Conservation (phyloP, 257 asterid genomes). For the Anisodus tanguticus region DNA sequence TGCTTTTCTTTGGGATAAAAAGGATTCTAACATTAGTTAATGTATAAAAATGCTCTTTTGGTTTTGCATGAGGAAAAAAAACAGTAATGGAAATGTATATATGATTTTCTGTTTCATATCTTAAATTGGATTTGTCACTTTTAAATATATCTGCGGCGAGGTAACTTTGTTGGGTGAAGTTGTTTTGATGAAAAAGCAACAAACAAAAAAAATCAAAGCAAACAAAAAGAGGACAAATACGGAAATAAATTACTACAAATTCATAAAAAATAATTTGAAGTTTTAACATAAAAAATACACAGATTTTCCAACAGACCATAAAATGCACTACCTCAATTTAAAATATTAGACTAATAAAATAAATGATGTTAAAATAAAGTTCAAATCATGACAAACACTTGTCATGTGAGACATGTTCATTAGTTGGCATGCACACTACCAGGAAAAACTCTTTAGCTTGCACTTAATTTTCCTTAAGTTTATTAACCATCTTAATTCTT, state of each 20-base stretch:
- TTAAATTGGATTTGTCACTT: too few relatives aligned
- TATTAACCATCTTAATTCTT: conserved; percentile 8
- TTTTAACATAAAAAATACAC: not conserved
- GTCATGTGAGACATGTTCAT: conserved; percentile 24
- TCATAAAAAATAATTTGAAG: not conserved
- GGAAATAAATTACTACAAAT: too few relatives aligned
- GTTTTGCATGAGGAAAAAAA: not conserved
- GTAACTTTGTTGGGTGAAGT: too few relatives aligned
- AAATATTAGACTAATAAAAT: not conserved
- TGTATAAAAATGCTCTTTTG: not conserved
- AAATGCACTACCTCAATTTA: not conserved
- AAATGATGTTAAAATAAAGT: not conserved
- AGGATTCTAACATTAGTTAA: not conserved
- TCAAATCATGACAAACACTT: conserved; percentile 17
- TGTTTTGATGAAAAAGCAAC: too few relatives aligned
- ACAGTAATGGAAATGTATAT: too few relatives aligned
- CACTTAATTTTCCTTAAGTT: not conserved
- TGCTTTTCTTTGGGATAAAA: not conserved
- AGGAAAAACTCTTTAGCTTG: not conserved
- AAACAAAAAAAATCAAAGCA: too few relatives aligned
- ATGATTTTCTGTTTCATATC: too few relatives aligned
- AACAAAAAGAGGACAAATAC: too few relatives aligned
- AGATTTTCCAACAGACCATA: not conserved
- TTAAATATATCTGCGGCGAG: too few relatives aligned
- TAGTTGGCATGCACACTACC: not conserved